Percentiles rank a stretch among this genome's conserved stretches.
These are phyloP conservation scores for Bimuria novae-zelandiae DNA, from an alignment of 2,329 filamentous ascomycete species.

Conservation along the genomic window DNA sequence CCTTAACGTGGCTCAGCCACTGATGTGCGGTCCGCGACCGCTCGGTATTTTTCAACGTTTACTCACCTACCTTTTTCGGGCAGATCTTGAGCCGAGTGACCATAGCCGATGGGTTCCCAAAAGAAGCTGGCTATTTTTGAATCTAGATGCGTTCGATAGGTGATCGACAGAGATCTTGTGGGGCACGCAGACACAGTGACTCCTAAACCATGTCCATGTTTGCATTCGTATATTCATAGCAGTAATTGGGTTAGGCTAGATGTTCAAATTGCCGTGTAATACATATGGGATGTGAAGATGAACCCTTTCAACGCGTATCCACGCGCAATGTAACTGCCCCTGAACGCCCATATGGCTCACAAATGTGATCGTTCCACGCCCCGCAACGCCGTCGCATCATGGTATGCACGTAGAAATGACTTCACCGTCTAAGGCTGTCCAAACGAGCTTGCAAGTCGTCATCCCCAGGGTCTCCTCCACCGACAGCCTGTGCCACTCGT, in stretches of 20 bases:
- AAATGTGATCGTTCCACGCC: constrained; percentile 1
- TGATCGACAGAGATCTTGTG: constrained; percentile 4
- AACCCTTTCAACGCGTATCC: neutral
- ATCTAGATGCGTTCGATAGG: constrained; percentile 1
- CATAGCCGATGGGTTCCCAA: neutral
- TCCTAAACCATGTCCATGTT: neutral
- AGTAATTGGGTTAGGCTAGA: too few relatives aligned
- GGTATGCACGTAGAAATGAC: neutral
- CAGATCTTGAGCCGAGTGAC: neutral
- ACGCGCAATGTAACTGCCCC: too few relatives aligned
- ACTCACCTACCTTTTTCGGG: neutral
- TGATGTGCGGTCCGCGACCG: neutral
- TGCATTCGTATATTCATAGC: neutral
- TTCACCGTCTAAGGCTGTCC: constrained; percentile 74
- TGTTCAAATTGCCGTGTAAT: too few relatives aligned
- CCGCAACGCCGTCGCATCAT: constrained; percentile 16
- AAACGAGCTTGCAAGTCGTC: constrained; percentile 93
- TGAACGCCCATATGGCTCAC: neutral
- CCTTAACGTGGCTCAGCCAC: constrained; percentile 3
- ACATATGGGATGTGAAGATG: too few relatives aligned
- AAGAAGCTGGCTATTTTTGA: neutral
- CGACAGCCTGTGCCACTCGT: constrained; percentile 84
- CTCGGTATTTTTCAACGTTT: neutral
- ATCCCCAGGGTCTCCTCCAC: constrained; percentile 69
- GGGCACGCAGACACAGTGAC: neutral